A percentile compares a stretch with the other conserved stretches of the same genome.
Conservation (phyloP, 208 protist species). For the Leishmania amazonensis region DNA sequence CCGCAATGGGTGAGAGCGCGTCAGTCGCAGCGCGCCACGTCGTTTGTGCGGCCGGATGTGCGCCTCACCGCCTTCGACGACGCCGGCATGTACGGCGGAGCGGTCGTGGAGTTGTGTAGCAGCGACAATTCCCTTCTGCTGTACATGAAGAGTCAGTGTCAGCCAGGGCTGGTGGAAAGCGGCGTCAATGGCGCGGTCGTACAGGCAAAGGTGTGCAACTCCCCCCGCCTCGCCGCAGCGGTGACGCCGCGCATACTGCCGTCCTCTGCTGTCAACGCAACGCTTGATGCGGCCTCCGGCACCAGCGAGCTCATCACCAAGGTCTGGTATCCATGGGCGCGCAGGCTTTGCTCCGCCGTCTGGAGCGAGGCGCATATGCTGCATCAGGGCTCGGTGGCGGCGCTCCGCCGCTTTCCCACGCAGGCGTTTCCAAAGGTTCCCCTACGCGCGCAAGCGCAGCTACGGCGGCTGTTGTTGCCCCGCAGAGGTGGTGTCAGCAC, state of each 20-base stretch:
- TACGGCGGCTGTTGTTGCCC: background rate
- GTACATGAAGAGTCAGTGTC: conserved; percentile 17
- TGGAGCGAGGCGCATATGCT: background rate
- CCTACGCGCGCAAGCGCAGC: background rate
- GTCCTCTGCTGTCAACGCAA: background rate
- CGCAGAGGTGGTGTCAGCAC: background rate
- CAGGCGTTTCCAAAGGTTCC: background rate
- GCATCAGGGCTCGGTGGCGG: background rate
- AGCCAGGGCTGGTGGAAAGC: conserved; percentile 9
- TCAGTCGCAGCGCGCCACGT: background rate
- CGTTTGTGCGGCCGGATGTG: conserved; percentile 19
- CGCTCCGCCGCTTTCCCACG: background rate
- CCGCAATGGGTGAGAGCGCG: background rate
- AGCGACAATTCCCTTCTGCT: conserved; percentile 1
- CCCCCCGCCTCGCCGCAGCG: background rate
- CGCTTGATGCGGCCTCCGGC: conserved; percentile 6
- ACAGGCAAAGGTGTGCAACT: background rate
- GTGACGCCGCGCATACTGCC: background rate
- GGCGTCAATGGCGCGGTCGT: background rate
- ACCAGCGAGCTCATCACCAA: conserved; percentile 15
- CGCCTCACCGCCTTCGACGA: conserved; percentile 34
- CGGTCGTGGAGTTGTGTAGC: conserved; percentile 30
- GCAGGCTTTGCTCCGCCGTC: conserved; percentile 8
- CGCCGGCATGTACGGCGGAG: conserved; percentile 34
- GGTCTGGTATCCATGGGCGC: conserved; percentile 23